These are phyloP conservation scores for Xylariaceae sp. DNA, from an alignment of 2,329 filamentous ascomycete genomes.

Conservation along the genomic window DNA sequence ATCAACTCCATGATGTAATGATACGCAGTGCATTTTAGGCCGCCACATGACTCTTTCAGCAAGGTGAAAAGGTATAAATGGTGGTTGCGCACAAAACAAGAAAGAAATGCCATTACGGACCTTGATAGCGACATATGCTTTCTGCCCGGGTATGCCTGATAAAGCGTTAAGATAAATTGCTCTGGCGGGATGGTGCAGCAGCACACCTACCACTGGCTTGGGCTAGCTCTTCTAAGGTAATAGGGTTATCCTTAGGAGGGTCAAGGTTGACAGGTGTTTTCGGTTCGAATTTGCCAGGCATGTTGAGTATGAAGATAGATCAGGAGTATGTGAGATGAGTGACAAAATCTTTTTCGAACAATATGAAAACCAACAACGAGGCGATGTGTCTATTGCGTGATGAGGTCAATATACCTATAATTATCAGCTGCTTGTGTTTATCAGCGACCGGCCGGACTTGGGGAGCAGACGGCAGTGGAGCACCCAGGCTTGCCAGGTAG, in stretches of 20 bases:
- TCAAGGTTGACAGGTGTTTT: constrained; percentile 72
- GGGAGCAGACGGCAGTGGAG: no score
- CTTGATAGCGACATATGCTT: constrained; percentile 68
- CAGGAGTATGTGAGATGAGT: not conserved
- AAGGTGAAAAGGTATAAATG: no score
- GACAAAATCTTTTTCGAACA: no score
- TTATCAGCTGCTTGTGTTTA: no score
- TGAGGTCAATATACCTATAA: no score
- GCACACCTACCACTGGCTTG: constrained; percentile 71
- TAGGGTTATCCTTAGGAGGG: constrained; percentile 83
- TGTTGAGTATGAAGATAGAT: constrained; percentile 28
- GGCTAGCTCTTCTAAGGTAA: constrained; percentile 73
- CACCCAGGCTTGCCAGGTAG: no score
- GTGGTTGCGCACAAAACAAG: constrained; percentile 30
- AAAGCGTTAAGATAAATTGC: constrained; percentile 2
- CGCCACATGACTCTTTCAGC: no score
- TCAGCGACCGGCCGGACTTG: no score
- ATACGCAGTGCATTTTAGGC: no score
- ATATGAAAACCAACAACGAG: no score
- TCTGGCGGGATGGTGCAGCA: not conserved
- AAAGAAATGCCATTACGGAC: constrained; percentile 34
- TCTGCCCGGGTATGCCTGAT: constrained; percentile 61
- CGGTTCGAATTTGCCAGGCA: constrained; percentile 70
- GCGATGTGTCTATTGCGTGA: no score
- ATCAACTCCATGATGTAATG: not conserved